Conservation (phyloP, 2,329 filamentous ascomycete species). For the Fusarium citri region DNA sequence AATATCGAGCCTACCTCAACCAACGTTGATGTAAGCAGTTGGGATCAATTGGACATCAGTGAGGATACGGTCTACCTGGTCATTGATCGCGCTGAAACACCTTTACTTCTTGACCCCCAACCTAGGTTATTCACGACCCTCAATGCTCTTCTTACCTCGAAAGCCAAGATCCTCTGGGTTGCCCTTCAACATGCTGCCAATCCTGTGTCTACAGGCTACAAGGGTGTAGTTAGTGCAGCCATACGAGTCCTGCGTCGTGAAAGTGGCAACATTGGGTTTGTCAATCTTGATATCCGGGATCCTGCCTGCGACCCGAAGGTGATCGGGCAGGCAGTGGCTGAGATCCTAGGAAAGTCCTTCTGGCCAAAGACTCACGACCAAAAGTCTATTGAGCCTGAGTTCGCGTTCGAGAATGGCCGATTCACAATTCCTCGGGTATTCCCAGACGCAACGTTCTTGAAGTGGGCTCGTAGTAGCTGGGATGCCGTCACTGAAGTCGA, state of each 20-base stretch:
- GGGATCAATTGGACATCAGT: background rate
- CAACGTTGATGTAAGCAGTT: background rate
- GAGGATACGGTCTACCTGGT: background rate
- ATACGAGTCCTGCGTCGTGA: conserved; percentile 5
- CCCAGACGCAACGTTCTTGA: conserved; percentile 2
- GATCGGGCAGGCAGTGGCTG: background rate
- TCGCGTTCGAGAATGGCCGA: background rate
- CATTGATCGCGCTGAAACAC: background rate
- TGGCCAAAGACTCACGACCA: background rate
- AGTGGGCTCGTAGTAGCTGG: conserved; percentile 10
- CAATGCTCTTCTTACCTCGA: conserved; percentile 2
- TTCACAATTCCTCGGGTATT: background rate
- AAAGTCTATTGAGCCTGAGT: conserved; percentile 1
- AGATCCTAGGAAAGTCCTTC: background rate
- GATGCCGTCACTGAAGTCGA: background rate
- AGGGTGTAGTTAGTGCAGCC: background rate
- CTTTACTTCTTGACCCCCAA: conserved; percentile 4
- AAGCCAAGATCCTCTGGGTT: conserved; percentile 1
- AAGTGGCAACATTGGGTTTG: conserved; percentile 1
- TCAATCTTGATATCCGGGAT: conserved; percentile 2
- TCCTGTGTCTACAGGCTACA: background rate
- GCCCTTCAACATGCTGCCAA: background rate
- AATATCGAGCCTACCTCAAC: background rate
- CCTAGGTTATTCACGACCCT: conserved; percentile 1
- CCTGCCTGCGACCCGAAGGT: background rate